Evolutionary conservation across 495 filamentous ascomycete genomes (phyloP).

Genomic region (Hypoxylon fragiforme): DNA sequence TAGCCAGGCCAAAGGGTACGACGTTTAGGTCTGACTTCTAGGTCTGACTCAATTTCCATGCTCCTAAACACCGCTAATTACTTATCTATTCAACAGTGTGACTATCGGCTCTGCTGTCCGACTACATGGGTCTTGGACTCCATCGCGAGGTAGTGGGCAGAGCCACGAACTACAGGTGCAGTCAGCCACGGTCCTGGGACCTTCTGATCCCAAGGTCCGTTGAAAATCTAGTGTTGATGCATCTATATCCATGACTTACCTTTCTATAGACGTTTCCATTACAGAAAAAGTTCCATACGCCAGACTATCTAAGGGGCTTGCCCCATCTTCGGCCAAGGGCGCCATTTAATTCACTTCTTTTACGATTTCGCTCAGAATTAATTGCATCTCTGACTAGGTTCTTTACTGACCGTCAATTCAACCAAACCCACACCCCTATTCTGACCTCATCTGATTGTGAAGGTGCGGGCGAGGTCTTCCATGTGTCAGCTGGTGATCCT

Average conservation of each 20-base stretch:
- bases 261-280: slow-evolving; percentile 75
- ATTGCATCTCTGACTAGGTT: slow-evolving; percentile 72
- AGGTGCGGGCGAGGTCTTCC: slow-evolving; percentile 95
- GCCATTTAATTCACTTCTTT: slow-evolving; percentile 75
- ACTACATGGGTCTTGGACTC: slow-evolving; percentile 77
- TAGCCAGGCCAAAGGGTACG: slow-evolving; percentile 73
- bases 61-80: slow-evolving; percentile 26
- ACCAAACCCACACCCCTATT: slow-evolving; percentile 88
- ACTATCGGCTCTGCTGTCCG: slow-evolving; percentile 78
- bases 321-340: slow-evolving; percentile 88
- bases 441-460: slow-evolving; percentile 98
- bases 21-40: slow-evolving; percentile 48
- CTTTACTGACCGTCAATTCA: slow-evolving; percentile 70
- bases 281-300: slow-evolving; percentile 90
- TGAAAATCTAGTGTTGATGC: slow-evolving; percentile 8
- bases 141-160: slow-evolving; percentile 72
- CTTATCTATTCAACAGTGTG: slow-evolving; percentile 59
- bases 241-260: slow-evolving; percentile 27
- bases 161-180: slow-evolving; percentile 77
- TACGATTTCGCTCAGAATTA: slow-evolving; percentile 81
- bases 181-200: slow-evolving; percentile 69
- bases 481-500: slow-evolving; percentile 52
- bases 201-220: slow-evolving; percentile 76
- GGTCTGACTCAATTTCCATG: slow-evolving; percentile 19
- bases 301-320: slow-evolving; percentile 84